Evolutionary conservation across 768 basidiomycete genomes (phyloP), one percentile per base, ranked within the genome.

Genomic region (Suillus plorans): DNA sequence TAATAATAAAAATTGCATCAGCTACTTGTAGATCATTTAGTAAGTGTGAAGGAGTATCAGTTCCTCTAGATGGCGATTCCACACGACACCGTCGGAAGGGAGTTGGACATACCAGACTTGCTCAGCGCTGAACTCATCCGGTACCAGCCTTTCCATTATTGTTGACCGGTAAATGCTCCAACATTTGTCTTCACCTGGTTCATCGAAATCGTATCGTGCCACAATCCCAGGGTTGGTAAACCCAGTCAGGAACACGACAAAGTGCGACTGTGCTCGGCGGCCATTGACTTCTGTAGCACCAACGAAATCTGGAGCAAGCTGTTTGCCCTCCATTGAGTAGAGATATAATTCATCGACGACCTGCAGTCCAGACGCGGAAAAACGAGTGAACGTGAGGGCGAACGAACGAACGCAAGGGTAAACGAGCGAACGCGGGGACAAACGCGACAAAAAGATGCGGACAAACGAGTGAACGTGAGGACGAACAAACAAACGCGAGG

Each of bases 141-240:
- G 80, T 59, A 82, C 79, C 42, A 94, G 77, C 4, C 88, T 89
- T 22, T 80, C 81, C 16, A 92, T 83, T 49, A 81, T 71, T 1
- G 87, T 87, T 37, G 82, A 79, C 61, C 86, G 75, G 73, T 86
- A 89, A 22, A 86, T 81, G 36, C 79, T 83, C 86, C 87, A 89
- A 60, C 83, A 80, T 18, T 84, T 81, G n/a, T 78, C 79, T n/a
- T 77, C 77, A 13, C 73, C 73, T 36, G 66, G 52, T 45, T 67
- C 64, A 7, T 71, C 64, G 68, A 94, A 87, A 67, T 90, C 83
- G 65, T 91, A 90, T 31, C 80, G 82, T 56, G 84, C 86, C 14
- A 89, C 79, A 18, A 86, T 85, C 5, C 87, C 87, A 22, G 93
- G 91, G 8, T 84, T 87, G 16, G 86, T 91, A 78, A 94, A 94